phyloP scores from a whole-genome alignment of 805 yeast species.

The Hanseniaspora singularis region DNA sequence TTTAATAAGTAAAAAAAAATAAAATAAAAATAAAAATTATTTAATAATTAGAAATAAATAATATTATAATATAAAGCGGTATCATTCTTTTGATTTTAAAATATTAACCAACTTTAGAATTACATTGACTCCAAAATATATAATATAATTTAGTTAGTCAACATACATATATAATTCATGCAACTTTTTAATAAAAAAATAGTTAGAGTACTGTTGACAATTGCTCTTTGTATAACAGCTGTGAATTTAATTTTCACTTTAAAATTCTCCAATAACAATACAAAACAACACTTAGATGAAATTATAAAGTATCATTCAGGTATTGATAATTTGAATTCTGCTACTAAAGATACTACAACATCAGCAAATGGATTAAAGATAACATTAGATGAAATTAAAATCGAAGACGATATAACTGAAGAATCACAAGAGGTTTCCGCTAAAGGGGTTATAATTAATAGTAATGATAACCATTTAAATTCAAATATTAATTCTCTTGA shows the following conservation, averaged over 20 bases:
- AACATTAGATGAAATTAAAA: neutral
- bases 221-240: neutral
- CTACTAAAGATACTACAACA: neutral
- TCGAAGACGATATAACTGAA: neutral
- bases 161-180: neutral
- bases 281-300: neutral
- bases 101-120: too few relatives aligned
- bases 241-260: neutral
- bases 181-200: neutral
- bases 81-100: too few relatives aligned
- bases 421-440: conserved; percentile 4
- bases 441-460: conserved; percentile 6
- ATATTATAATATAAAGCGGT: too few relatives aligned
- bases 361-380: neutral
- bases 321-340: neutral
- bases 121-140: neutral
- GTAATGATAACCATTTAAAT: too few relatives aligned
- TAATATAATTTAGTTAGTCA: neutral
- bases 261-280: too few relatives aligned
- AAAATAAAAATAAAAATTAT: too few relatives aligned
- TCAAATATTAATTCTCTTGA: too few relatives aligned
- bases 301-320: too few relatives aligned
- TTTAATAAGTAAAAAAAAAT: too few relatives aligned
- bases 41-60: too few relatives aligned
- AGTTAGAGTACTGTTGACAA: neutral